Evolutionary conservation across 139 green algal genomes (phyloP).

Genomic region (Eudorina sp.): DNA sequence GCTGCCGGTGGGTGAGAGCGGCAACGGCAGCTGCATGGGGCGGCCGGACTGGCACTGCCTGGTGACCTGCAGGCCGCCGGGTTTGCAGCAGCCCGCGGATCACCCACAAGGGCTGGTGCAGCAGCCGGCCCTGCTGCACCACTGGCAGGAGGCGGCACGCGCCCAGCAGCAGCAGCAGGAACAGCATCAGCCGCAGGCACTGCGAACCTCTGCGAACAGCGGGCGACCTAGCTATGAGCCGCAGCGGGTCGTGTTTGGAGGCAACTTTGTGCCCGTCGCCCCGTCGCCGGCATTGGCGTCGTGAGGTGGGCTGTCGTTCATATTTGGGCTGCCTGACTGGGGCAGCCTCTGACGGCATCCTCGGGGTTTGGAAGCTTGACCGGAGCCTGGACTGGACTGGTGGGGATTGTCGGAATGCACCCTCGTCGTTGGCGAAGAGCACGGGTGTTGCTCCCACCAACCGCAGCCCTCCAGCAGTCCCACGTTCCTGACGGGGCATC

Average conservation of each 20-base stretch:
- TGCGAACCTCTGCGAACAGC: background rate
- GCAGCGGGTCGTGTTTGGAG: conserved; percentile 30
- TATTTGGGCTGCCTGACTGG: too few relatives aligned
- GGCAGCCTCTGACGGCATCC: too few relatives aligned
- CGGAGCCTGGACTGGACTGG: too few relatives aligned
- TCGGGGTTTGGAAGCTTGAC: too few relatives aligned
- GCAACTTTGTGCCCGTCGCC: conserved; percentile 27
- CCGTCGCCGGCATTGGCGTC: background rate
- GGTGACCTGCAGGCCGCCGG: background rate
- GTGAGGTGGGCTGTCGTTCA: too few relatives aligned
- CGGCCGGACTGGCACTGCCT: background rate
- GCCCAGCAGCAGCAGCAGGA: background rate
- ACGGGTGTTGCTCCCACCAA: too few relatives aligned
- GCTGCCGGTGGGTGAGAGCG: background rate
- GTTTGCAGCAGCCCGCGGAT: background rate
- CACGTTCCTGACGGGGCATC: too few relatives aligned
- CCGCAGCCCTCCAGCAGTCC: too few relatives aligned
- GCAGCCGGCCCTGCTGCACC: background rate
- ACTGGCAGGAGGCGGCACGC: background rate
- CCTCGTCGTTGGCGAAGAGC: too few relatives aligned
- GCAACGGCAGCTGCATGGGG: conserved; percentile 10
- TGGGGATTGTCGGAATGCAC: too few relatives aligned
- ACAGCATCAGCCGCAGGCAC: too few relatives aligned
- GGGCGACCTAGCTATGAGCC: conserved; percentile 33
- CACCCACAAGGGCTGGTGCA: background rate